phyloP scores from a whole-genome alignment of 148 eudicot genomes.

The Rhododendron ferrugineum region DNA sequence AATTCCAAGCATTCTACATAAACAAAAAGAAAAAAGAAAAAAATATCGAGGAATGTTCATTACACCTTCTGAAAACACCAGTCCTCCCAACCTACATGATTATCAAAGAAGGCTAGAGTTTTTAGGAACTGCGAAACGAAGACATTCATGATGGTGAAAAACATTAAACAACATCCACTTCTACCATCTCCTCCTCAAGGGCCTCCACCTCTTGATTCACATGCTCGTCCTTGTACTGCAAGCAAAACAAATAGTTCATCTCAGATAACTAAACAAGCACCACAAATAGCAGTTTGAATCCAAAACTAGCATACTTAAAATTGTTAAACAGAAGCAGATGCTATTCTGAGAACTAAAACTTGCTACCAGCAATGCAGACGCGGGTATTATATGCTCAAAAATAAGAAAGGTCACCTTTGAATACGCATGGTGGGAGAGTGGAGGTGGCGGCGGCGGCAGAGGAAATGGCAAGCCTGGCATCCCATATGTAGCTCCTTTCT shows the following conservation, averaged over 20 bases:
- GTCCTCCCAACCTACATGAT: background rate
- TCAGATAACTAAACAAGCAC: background rate
- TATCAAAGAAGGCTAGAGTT: background rate
- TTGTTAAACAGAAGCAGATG: background rate
- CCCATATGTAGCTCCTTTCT: constrained; percentile 22
- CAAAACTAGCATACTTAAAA: background rate
- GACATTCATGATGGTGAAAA: background rate
- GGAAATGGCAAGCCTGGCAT: constrained; percentile 31
- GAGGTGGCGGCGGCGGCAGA: constrained; percentile 57
- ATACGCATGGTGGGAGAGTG: constrained; percentile 39
- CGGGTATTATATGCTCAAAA: background rate
- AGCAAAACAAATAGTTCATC: constrained; percentile 1
- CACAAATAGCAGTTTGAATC: background rate
- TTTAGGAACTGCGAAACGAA: background rate
- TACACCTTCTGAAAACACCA: background rate
- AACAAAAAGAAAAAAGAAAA: background rate
- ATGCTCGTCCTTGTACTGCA: constrained; percentile 60
- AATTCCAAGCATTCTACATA: background rate
- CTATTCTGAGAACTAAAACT: background rate
- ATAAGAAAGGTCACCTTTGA: constrained; percentile 41
- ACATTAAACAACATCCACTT: constrained; percentile 49
- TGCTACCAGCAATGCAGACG: background rate
- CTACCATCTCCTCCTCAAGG: constrained; percentile 48
- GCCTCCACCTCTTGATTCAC: constrained; percentile 48
- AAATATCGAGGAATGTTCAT: background rate